Evolutionary conservation across 495 filamentous ascomycete species (phyloP).

Genomic region (Penicillium goetzii): DNA sequence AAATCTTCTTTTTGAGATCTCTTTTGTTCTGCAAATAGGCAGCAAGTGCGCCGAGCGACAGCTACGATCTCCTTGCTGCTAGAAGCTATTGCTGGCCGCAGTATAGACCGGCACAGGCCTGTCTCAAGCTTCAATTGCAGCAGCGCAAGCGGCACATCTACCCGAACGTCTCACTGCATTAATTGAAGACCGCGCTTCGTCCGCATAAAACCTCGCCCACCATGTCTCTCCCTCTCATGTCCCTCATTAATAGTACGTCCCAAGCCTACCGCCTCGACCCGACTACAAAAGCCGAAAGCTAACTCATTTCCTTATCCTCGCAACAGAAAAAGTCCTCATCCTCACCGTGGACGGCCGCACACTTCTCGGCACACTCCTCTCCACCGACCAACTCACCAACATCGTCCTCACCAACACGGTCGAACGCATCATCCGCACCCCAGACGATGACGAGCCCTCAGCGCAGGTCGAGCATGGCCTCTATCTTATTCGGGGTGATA

Average conservation of each 20-base stretch:
- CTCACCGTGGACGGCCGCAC: conserved; percentile 92
- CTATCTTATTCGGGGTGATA: conserved; percentile 92
- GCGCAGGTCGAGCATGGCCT: conserved; percentile 82
- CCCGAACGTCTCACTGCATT: neutral
- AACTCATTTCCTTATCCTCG: conserved; percentile 29
- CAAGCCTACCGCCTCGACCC: neutral
- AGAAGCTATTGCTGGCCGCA: neutral
- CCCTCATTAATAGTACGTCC: conserved; percentile 67
- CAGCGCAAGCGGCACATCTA: neutral
- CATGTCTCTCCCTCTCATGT: conserved; percentile 63
- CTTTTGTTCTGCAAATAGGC: neutral
- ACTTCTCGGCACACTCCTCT: conserved; percentile 78
- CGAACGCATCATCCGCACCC: conserved; percentile 85
- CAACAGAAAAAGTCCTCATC: conserved; percentile 83
- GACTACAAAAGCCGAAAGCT: conserved; percentile 6
- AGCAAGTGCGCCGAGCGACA: neutral
- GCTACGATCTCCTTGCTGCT: neutral
- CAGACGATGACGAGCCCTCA: conserved; percentile 81
- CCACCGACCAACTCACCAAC: conserved; percentile 92
- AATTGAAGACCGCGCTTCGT: neutral
- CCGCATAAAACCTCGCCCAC: conserved; percentile 12
- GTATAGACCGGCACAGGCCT: neutral
- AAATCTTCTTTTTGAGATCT: neutral
- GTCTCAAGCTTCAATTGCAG: neutral
- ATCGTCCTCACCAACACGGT: conserved; percentile 82